Percentiles rank a stretch among this genome's conserved stretches.
Evolutionary conservation across 768 basidiomycete genomes (phyloP).

Genomic region (Phanerochaete sordida): DNA sequence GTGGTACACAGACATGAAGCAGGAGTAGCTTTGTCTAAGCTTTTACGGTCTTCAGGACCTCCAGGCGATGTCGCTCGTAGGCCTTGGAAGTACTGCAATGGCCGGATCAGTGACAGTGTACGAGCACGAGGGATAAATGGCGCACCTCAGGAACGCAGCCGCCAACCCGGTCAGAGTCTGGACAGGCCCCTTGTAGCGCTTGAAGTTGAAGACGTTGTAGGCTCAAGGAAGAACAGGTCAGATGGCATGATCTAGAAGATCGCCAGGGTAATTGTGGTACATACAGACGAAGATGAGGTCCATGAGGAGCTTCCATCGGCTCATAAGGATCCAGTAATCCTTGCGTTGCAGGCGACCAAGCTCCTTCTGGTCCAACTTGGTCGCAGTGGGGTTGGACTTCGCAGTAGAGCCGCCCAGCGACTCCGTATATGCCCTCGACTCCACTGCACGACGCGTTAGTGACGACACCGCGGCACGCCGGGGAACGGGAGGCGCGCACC

Average conservation of each 20-base stretch:
- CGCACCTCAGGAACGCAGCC: constrained; percentile 72
- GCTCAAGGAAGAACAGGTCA: constrained; percentile 38
- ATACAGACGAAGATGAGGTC: constrained; percentile 86
- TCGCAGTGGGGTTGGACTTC: constrained; percentile 58
- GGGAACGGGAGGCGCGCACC: constrained; percentile 39
- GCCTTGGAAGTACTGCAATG: constrained; percentile 61
- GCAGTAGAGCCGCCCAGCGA: constrained; percentile 68
- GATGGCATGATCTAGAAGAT: neutral
- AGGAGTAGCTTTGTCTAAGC: constrained; percentile 11
- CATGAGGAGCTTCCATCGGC: constrained; percentile 72
- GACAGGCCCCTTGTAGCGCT: constrained; percentile 54
- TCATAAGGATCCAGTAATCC: constrained; percentile 72
- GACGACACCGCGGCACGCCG: neutral
- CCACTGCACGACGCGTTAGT: constrained; percentile 42
- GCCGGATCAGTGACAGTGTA: constrained; percentile 1
- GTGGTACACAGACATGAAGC: neutral
- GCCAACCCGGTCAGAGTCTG: constrained; percentile 66
- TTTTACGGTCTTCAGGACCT: constrained; percentile 52
- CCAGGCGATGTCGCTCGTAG: constrained; percentile 65
- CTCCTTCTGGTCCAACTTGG: constrained; percentile 68
- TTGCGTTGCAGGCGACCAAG: constrained; percentile 63
- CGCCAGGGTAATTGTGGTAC: constrained; percentile 16
- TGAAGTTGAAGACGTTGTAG: constrained; percentile 74
- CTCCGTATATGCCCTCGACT: constrained; percentile 68
- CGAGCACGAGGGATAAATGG: constrained; percentile 4